These are phyloP conservation scores for Kingdonia uniflora DNA, from an alignment of 164 flowering plant genomes.

Conservation along the genomic window DNA sequence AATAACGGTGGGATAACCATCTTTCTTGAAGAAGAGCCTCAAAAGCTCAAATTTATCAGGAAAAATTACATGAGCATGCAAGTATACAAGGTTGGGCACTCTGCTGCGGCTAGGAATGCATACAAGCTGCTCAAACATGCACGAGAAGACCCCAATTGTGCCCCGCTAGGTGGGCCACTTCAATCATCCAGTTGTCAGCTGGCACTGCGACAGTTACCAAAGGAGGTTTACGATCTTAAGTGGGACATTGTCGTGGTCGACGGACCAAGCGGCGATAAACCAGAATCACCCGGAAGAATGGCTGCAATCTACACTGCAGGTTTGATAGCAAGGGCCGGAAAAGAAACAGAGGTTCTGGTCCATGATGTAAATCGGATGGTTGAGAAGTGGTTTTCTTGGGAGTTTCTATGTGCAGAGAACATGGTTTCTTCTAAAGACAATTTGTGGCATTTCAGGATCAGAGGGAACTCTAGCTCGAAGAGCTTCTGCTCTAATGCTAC, in stretches of 20 bases:
- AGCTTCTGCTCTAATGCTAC: conserved; percentile 39
- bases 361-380: conserved; percentile 70
- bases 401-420: conserved; percentile 78
- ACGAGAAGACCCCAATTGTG: conserved; percentile 40
- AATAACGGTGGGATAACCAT: conserved; percentile 66
- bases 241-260: conserved; percentile 88
- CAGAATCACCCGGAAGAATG: conserved; percentile 81
- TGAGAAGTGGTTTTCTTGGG: conserved; percentile 94
- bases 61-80: conserved; percentile 15
- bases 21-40: conserved; percentile 55
- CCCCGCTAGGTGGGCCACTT: conserved; percentile 19
- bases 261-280: conserved; percentile 57
- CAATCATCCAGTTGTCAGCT: conserved; percentile 42
- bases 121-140: conserved; percentile 57
- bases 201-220: conserved; percentile 46
- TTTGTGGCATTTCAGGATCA: conserved; percentile 69
- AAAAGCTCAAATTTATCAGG: conserved; percentile 22
- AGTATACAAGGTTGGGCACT: conserved; percentile 42
- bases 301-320: conserved; percentile 64
- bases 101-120: conserved; percentile 41
- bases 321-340: conserved; percentile 55
- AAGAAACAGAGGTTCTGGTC: conserved; percentile 49
- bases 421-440: conserved; percentile 73
- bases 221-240: conserved; percentile 35
- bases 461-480: conserved; percentile 26